Evolutionary conservation across 257 asterid genomes (phyloP), one percentile per base, ranked within the genome.

Genomic region (Solanum acaule): DNA sequence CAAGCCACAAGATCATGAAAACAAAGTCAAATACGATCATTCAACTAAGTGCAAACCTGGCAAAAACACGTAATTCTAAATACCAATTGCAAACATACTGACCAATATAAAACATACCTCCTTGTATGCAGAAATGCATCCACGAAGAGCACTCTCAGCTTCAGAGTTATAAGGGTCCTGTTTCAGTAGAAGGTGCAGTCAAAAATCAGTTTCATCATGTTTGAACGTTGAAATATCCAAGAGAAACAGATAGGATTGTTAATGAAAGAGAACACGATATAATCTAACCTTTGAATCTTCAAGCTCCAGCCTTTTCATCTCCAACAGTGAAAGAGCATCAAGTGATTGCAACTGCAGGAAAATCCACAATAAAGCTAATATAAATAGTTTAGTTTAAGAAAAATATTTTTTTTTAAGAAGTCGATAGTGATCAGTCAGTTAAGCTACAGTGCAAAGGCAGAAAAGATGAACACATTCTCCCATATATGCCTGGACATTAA

Each of bases 261-360:
- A 73, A 56, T 27, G 86, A 61, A 87, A 18, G 10, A 59, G n/a
- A 56, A 87, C 77, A 86, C 34, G 27, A 38, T 79, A 79, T 34
- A 44, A 70, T 90, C 94, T 79, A 61, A 96, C 98, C 94, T 52
- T 87, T 8, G 93, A 89, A 23, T 91, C 95, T 86, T 90, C 91
- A 87, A 88, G 83, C 68, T 91, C 94, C 91, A 90, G 88, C 88
- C 88, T 93, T 90, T 83, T 86, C 44, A 88, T 90, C 93, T 94
- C 96, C 92, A 95, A 71, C 71, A 89, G 76, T 81, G 93, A 95
- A 89, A 94, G 95, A 89, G 94, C 93, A 91, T 94, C 91, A 79
- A 95, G 89, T 71, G 99, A 94, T 90, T 96, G 98, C 85, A 95
- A 91, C 99, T 96, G 94, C 95, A 83, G 89, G 89, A 29, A 89